Evolutionary conservation across 169 alveolate genomes (phyloP), one percentile per base, ranked within the genome.

Genomic region (Cyclospora cayetanensis): DNA sequence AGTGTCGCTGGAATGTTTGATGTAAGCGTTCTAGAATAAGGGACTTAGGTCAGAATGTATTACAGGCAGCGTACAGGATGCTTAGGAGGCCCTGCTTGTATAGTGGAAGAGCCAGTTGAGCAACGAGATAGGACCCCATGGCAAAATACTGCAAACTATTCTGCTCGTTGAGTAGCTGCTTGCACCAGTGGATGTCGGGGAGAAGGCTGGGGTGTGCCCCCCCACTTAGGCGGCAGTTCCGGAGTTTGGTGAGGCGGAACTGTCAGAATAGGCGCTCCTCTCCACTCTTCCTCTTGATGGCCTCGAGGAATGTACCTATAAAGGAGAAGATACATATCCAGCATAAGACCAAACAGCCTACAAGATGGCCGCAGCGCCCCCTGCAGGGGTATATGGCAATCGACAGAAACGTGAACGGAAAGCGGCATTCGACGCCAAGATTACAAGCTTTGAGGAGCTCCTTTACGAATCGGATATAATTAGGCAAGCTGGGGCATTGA

Each of bases 221-320:
- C 86, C 92, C 92, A 70, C 65, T 87, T 87, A 35, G 92, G 92
- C 25, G 92, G 92, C 46, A 87, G 79, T 22, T 79, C 87, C 31
- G 92, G 92, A 5, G 92, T 63, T n/a, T 70, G 88, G 35, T 87
- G 87, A 12, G 92, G 92, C 0, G 92, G 92, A 34, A 87, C 87
- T 3, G 87, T 87, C 15, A 70, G 82, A 50, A 87, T 87, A 15
- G 92, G 92, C 5, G 92, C 86, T 4, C 88, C 92, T n/a, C 92
- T 29, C 92, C 92, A 87, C 60, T 87, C 92, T 37, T 87, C 92
- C 72, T 87, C 92, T n/a, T 68, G 50, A 29, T 70, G 92, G 37
- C 92, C 92, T 31, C 41, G 52, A 4, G 92, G 92, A 52, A 87
- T 87, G 31, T 87, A 87, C 92, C 92, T 87, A 43, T 11, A 3